These are phyloP conservation scores for Straminergon stramineum DNA, from an alignment of 225 moss, liverwort and hornwort genomes.

Conservation along the genomic window DNA sequence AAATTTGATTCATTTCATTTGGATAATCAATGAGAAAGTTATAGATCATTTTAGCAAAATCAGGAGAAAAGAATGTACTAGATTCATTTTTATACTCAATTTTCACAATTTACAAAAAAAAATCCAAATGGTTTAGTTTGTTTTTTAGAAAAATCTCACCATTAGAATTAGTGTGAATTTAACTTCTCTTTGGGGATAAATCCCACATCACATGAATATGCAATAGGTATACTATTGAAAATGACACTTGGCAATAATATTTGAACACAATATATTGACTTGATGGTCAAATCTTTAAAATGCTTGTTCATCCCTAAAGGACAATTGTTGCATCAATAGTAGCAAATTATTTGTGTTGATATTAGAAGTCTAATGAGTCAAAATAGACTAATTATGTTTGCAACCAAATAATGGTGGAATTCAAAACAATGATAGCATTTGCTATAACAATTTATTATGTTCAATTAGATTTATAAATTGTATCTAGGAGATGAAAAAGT, in stretches of 20 bases:
- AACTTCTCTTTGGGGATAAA: not conserved
- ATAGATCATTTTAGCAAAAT: not conserved
- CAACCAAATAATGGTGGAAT: not conserved
- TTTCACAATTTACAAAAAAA: not conserved
- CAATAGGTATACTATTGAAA: not conserved
- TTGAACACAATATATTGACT: not conserved
- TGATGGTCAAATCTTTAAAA: not conserved
- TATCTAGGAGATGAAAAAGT: too few species aligned
- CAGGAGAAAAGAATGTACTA: not conserved
- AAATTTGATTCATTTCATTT: not conserved
- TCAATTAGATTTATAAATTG: too few species aligned
- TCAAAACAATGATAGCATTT: not conserved
- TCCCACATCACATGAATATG: not conserved
- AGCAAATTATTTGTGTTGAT: fast-evolving
- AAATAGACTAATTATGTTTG: not conserved
- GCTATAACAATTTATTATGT: too few species aligned
- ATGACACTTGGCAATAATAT: not conserved
- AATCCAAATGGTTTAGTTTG: not conserved
- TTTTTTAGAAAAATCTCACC: fast-evolving
- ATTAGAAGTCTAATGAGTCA: not conserved
- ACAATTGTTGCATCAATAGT: fast-evolving
- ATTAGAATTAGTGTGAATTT: not conserved
- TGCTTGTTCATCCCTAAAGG: not conserved
- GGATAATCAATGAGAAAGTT: not conserved
- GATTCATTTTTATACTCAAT: not conserved